Evolutionary conservation across 2,329 filamentous ascomycete species (phyloP).

Genomic region (Monilinia aucupariae): DNA sequence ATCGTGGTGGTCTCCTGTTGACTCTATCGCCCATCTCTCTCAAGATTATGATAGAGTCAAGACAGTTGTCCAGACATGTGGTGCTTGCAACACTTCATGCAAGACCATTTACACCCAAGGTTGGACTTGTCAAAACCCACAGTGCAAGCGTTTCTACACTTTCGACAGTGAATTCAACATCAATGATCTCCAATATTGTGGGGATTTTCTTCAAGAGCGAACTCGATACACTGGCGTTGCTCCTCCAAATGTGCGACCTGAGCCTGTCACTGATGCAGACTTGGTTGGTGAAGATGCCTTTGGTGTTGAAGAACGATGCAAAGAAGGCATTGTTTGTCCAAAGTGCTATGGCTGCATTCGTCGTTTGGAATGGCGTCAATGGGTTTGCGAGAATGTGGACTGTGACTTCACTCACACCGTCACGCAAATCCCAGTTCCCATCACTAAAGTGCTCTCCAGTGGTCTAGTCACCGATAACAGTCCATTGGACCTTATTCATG

Average conservation of each 20-base stretch:
- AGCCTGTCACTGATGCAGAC: slow-evolving; percentile 38
- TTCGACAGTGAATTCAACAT: slow-evolving; percentile 30
- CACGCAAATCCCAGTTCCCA: slow-evolving; percentile 12
- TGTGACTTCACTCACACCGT: slow-evolving; percentile 45
- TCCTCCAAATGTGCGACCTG: slow-evolving; percentile 38
- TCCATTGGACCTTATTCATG: not conserved
- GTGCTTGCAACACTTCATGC: slow-evolving; percentile 38
- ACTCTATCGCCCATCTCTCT: slow-evolving; percentile 2
- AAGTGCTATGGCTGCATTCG: slow-evolving; percentile 57
- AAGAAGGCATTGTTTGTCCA: slow-evolving; percentile 62
- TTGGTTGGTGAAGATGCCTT: slow-evolving; percentile 34
- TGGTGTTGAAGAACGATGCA: slow-evolving; percentile 48
- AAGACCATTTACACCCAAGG: slow-evolving; percentile 42
- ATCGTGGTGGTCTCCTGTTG: slow-evolving; percentile 54
- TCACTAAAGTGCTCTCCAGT: slow-evolving; percentile 17
- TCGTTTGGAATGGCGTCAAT: slow-evolving; percentile 51
- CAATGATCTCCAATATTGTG: slow-evolving; percentile 45
- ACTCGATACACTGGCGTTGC: slow-evolving; percentile 38
- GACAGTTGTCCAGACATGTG: slow-evolving; percentile 36
- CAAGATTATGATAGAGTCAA: slow-evolving; percentile 13
- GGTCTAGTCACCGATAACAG: not conserved
- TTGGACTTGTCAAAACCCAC: slow-evolving; percentile 53
- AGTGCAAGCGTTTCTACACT: slow-evolving; percentile 49
- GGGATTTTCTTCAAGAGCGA: slow-evolving; percentile 52
- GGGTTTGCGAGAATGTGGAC: slow-evolving; percentile 50